phyloP scores from a whole-genome alignment of 2,329 filamentous ascomycete genomes.

The Botrytis galanthina region DNA sequence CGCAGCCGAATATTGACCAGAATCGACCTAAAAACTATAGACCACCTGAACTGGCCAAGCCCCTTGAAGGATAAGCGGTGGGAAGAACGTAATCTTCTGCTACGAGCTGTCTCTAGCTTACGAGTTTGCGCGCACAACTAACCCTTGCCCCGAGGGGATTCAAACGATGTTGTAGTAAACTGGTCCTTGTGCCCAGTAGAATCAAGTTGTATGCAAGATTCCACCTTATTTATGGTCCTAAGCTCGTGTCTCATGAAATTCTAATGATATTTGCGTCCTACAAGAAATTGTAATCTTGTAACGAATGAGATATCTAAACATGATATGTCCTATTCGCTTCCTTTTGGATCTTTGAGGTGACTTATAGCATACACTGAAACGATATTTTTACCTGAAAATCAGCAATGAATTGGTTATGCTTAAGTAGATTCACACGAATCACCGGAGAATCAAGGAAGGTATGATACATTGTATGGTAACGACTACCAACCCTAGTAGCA shows the following conservation, averaged over 20 bases:
- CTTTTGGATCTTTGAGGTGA: neutral
- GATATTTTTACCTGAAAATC: too few species aligned
- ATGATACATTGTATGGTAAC: neutral
- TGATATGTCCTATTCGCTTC: neutral
- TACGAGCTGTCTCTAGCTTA: too few species aligned
- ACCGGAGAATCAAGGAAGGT: neutral
- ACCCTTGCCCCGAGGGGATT: neutral
- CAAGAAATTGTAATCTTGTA: neutral
- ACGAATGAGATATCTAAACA: neutral
- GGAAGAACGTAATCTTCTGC: neutral
- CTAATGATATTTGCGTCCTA: neutral
- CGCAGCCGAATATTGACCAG: neutral
- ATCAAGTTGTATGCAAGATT: neutral
- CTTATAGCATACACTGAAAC: too few species aligned
- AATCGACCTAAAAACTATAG: neutral
- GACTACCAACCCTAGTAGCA: neutral
- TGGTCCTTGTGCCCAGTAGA: neutral
- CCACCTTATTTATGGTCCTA: accelerated
- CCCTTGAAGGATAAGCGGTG: neutral
- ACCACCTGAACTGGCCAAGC: accelerated
- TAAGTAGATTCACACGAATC: neutral
- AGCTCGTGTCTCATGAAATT: neutral
- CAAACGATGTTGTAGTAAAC: neutral
- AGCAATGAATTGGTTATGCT: neutral
- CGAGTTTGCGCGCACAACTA: neutral